These are phyloP conservation scores for Litsea cubeba DNA, from an alignment of 164 flowering plant species.

Conservation along the genomic window DNA sequence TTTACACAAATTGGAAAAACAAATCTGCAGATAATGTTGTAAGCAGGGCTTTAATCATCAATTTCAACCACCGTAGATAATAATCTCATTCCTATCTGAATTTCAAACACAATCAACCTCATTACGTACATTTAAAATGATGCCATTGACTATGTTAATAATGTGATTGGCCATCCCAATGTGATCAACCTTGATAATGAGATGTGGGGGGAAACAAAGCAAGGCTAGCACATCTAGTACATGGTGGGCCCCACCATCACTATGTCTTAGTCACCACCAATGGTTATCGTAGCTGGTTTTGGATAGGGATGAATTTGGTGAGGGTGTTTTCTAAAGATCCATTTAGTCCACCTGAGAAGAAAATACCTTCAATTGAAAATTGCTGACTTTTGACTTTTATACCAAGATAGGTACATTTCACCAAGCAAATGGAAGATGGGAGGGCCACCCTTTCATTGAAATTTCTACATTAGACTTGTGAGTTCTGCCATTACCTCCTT, in stretches of 20 bases:
- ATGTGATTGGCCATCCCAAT: background rate
- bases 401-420: background rate
- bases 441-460: background rate
- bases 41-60: background rate
- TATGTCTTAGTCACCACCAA: background rate
- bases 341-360: background rate
- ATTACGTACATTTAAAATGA: background rate
- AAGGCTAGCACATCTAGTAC: background rate
- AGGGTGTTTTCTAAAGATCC: background rate
- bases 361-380: background rate
- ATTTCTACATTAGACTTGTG: too few species aligned
- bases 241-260: too few species aligned
- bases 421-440: background rate
- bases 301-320: background rate
- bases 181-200: background rate
- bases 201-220: background rate
- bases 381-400: background rate
- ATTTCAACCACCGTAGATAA: background rate
- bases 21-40: background rate
- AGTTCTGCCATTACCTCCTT: background rate
- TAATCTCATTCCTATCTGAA: background rate
- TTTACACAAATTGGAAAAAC: background rate
- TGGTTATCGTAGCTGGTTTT: background rate
- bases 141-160: background rate
- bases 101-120: background rate